Conservation (phyloP, 176 grass and related monocot genomes). For the Musa schizocarpa region DNA sequence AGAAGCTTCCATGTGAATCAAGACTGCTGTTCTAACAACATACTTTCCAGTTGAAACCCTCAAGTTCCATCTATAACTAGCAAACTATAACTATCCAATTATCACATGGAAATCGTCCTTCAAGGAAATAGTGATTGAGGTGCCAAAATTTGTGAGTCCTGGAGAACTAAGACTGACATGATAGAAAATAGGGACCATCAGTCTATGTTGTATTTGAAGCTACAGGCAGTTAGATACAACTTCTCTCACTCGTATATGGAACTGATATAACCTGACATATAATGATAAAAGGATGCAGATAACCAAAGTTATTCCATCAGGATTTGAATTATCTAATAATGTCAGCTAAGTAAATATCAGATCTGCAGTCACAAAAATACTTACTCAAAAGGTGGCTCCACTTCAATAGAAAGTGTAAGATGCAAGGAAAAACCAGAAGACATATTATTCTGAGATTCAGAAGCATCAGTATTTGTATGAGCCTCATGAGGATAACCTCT, state of each 20-base stretch:
- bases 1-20: too few relatives aligned
- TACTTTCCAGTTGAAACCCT: background rate
- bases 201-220: background rate
- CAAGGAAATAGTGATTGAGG: background rate
- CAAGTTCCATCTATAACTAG: background rate
- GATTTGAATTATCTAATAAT: background rate
- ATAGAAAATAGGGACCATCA: background rate
- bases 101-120: background rate
- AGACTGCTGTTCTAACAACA: too few relatives aligned
- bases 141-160: background rate
- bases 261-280: background rate
- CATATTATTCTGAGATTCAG: slow-evolving; percentile 12
- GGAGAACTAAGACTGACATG: background rate
- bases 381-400: slow-evolving; percentile 85
- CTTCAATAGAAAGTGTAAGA: slow-evolving; percentile 86
- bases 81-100: background rate
- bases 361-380: slow-evolving; percentile 21
- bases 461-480: slow-evolving; percentile 26
- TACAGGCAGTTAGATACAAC: background rate
- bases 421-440: slow-evolving; percentile 45
- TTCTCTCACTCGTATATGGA: too few relatives aligned
- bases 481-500: slow-evolving; percentile 82
- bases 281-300: background rate
- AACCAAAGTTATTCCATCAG: background rate
- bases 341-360: background rate